Base-by-base conservation (phyloP, 1,284 basidiomycete species). In the Fistulina hepatica region DNA sequence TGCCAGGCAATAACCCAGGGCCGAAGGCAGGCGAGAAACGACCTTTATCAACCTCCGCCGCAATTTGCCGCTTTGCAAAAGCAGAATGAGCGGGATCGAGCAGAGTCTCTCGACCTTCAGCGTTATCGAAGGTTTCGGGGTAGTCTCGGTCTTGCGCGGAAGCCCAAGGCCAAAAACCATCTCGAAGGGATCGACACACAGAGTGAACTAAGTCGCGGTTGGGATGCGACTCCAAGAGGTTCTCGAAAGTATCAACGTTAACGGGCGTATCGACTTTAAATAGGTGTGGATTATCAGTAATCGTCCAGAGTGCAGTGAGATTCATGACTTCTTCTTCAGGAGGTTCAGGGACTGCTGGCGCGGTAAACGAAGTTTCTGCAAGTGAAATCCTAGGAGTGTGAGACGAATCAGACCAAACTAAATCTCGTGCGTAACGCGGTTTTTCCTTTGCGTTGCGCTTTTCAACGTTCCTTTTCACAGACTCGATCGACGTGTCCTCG, bases 151-250 rank as follows among this genome's bases (percentile, higher is more conserved):
- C 27, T 3, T 39, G 13, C 0, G 46, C 56, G 7, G 57, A 44
- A 0, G 64, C 64, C 43, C 47, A 64, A 0, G 62, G 64, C 64
- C 63, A 67, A 44, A 65, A 65, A 2, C 64, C 65, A 22, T 59
- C 41, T 3, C 49, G 36, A 3, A 66, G 48, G 1, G 56, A 58
- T 2, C 17, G 23, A 8, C 47, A 34, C 0, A 65, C 55, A 0
- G 61, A 67, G 0, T 40, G 6, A 0, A 68, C 60, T 21, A 61
- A 58, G 0, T 47, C 36, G 2, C 35, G 52, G 36, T 65, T 65
- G 0, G 60, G 63, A 41, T 65, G 64, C 3, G n/a, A 24, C 0
- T 3, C 9, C 1, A 64, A 51, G 1, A 60, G 37, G 0, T 25
- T 5, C 41, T 57, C 44, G 16, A 66, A 52, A 1, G 22, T 21